These are phyloP conservation scores for Eragrostis nindensis DNA, from an alignment of 176 grass and related monocot species.

Conservation along the genomic window DNA sequence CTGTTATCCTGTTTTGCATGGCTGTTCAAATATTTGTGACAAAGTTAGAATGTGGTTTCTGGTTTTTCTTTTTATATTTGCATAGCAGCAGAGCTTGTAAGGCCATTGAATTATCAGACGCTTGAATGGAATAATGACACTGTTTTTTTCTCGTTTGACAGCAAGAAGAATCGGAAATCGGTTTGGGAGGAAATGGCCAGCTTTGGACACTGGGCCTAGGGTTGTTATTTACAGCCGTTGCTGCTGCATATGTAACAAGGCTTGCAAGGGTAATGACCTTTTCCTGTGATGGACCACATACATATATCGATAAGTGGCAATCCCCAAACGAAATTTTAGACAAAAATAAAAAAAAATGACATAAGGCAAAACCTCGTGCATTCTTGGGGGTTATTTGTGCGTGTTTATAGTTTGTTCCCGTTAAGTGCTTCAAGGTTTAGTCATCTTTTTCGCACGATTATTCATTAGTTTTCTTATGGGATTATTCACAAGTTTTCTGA, in stretches of 20 bases:
- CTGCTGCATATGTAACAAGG: constrained; percentile 88
- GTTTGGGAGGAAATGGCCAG: constrained; percentile 81
- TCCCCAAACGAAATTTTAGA: too few species aligned
- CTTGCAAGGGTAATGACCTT: constrained; percentile 77
- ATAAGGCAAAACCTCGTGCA: too few species aligned
- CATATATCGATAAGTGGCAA: too few species aligned
- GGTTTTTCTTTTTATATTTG: constrained; percentile 19
- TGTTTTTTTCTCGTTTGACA: constrained; percentile 45
- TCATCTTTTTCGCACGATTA: too few species aligned
- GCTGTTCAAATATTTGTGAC: constrained; percentile 16
- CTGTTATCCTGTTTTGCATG: background rate
- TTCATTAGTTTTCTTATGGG: too few species aligned
- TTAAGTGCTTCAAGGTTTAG: too few species aligned
- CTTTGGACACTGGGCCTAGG: constrained; percentile 78
- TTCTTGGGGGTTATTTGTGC: background rate
- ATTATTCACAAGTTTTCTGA: too few species aligned
- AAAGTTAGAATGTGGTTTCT: background rate
- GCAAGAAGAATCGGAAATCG: constrained; percentile 96
- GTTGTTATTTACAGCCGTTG: constrained; percentile 79
- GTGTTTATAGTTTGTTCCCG: background rate
- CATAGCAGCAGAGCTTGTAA: background rate
- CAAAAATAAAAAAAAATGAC: too few species aligned
- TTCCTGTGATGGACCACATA: background rate
- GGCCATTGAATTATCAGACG: background rate
- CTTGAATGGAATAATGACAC: constrained; percentile 2